Base-by-base conservation (phyloP, 805 yeast genomes). In the Candida ortonii region DNA sequence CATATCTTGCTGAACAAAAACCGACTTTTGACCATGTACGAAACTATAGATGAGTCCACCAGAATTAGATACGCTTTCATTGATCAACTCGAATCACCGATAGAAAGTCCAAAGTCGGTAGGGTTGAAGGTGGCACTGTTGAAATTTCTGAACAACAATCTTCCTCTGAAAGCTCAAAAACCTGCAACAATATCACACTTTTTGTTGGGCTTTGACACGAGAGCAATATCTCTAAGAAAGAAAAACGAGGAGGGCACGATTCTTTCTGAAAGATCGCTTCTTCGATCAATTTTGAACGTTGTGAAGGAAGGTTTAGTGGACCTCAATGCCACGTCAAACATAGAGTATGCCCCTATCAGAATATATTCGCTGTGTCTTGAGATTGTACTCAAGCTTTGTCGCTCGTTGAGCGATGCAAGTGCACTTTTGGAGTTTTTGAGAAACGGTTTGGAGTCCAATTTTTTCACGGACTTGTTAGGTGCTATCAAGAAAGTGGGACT, bases 41-140 rank as follows among this genome's bases (percentile, higher is more conserved):
- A 80, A 48, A 80, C 88, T 11, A 75, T 84, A 20, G 85, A 85
- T 46, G 96, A 89, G 46, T 77, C 95, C 0, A 64, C 71, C 2
- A 70, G 89, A 44, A 83, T 90, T 23, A 75, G 83, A 40, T 75
- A 73, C 46, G 77, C 87, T 0, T 78, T 88, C 39, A 77, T 85
- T 25, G 73, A 76, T 25, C 95, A 86, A 50, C 49, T 82, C 15
- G 80, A 73, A 27, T 48, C 75, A 5, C 64, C 47, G 6, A 65
- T 70, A 24, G 57, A 60, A 1, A 45, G 51, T n/a, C 56, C 63
- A 6, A 59, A 64, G 6, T 61, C 62, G 12, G 55, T 79, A 21
- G 62, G 59, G 5, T 51, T 77, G 10, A 86, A 87, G 50, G 53
- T 76, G 19, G 68, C 71, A 11, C 56, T 88, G 5, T 57, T 90